Evolutionary conservation across 208 protist genomes (phyloP), one percentile per base, ranked within the genome.

Genomic region (Leptomonas seymouri): DNA sequence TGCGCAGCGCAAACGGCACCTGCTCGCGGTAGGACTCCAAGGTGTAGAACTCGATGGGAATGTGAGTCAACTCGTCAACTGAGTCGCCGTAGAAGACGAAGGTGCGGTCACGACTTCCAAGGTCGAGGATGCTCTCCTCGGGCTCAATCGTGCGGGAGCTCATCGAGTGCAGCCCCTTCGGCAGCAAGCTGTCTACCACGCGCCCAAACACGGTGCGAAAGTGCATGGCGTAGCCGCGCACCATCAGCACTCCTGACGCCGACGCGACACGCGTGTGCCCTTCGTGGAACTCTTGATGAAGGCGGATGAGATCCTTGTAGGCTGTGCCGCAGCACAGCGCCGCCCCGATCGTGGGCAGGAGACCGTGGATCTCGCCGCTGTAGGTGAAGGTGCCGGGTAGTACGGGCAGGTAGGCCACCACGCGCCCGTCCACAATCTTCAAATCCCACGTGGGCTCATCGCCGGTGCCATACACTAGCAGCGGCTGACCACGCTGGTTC

Each of bases 11-110:
- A 65, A 97, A 96, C 11, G 87, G 81, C 27, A 97, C 84, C 64
- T 96, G 85, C 76, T 98, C 94, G 49, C 94, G 92, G 76, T 94
- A 98, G 9, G 89, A 89, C 76, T 98, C 92, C 28, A 96, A 63
- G n/a, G 87, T 95, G 77, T 88, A 98, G 81, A 98, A 96, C 70
- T 98, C 94, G 50, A 98, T 86, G 20, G 94, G 94, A 50, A 98
- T 81, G 80, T 89, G 84, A 4, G 84, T 94, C 57, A 98, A 78
- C 61, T 95, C 89, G 54, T 89, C 81, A 15, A 67, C 54, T 34
- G 84, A 90, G 31, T 87, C 75, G 25, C 92, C 92, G 74, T 87
- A 93, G 69, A 98, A 95, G 60, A 94, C 84, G 81, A 98, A 96
- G 23, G 91, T 94, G 36, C 89, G 84, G 53, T 96, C 83, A 31